phyloP scores from a whole-genome alignment of 2,329 filamentous ascomycete genomes.

The Dryadomyces sulphureus region DNA sequence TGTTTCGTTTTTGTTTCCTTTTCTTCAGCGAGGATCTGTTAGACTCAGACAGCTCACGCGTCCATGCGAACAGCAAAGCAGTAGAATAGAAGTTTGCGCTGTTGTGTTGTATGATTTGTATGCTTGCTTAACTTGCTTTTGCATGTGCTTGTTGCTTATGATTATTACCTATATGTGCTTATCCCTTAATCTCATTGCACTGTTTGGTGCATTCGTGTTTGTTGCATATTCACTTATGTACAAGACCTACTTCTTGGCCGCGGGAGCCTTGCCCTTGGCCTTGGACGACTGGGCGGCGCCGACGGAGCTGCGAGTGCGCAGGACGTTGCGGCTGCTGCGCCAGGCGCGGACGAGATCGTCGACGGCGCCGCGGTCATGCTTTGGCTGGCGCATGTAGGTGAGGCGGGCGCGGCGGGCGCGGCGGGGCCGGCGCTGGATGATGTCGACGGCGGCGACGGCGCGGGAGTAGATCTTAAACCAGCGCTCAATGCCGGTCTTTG shows the following conservation, averaged over 20 bases:
- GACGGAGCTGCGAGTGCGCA: constrained; percentile 14
- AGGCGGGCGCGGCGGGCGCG: constrained; percentile 74
- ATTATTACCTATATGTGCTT: too few relatives aligned
- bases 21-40: too few relatives aligned
- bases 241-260: not conserved
- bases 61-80: too few relatives aligned
- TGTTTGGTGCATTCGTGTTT: too few relatives aligned
- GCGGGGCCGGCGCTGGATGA: constrained; percentile 76
- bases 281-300: not conserved
- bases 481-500: constrained; percentile 84
- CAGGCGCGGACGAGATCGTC: constrained; percentile 61
- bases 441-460: constrained; percentile 78
- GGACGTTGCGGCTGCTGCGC: constrained; percentile 24
- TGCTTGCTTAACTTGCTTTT: too few relatives aligned
- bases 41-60: too few relatives aligned
- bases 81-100: too few relatives aligned
- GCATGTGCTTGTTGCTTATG: too few relatives aligned
- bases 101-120: too few relatives aligned
- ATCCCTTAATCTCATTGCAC: too few relatives aligned
- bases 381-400: constrained; percentile 79
- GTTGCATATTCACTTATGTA: too few relatives aligned
- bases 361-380: constrained; percentile 77
- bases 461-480: constrained; percentile 94
- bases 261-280: too few relatives aligned
- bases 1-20: not conserved